Conservation (phyloP, 306 rosid species). For the Sphenostylis stenocarpa region DNA sequence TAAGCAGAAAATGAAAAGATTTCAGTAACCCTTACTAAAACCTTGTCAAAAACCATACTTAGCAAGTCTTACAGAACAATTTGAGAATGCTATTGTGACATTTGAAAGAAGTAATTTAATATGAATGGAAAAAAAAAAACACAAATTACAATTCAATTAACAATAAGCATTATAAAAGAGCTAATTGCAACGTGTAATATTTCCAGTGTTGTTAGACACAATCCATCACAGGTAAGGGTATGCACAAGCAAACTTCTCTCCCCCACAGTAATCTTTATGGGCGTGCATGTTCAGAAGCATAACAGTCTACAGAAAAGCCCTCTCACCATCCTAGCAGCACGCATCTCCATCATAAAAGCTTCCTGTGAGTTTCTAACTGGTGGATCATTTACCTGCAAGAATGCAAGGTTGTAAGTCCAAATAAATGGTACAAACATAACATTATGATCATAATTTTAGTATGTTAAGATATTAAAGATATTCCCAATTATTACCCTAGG, state of each 20-base stretch:
- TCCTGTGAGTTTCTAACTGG: constrained; percentile 92
- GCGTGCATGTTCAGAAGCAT: constrained; percentile 18
- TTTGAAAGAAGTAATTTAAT: background rate
- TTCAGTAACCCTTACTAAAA: background rate
- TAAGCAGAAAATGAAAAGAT: background rate
- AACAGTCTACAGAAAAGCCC: background rate
- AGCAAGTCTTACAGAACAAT: background rate
- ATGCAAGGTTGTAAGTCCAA: constrained; percentile 15
- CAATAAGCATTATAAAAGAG: background rate
- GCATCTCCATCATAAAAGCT: constrained; percentile 93
- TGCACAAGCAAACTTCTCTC: background rate
- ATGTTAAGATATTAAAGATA: background rate
- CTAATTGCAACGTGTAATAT: background rate
- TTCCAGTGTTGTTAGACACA: background rate
- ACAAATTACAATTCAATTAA: background rate
- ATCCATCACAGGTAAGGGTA: background rate
- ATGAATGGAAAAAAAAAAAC: background rate
- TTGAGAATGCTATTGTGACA: background rate
- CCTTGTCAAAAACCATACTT: background rate
- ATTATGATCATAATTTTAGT: background rate
- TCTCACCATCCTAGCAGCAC: constrained; percentile 82
- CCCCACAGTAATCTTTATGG: background rate
- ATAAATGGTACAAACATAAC: background rate
- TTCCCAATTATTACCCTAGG: background rate
- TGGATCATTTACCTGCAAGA: constrained; percentile 73